Percentiles rank a stretch among this genome's conserved stretches.
Evolutionary conservation across 164 flowering plant genomes (phyloP).

Genomic region (Macadamia integrifolia): DNA sequence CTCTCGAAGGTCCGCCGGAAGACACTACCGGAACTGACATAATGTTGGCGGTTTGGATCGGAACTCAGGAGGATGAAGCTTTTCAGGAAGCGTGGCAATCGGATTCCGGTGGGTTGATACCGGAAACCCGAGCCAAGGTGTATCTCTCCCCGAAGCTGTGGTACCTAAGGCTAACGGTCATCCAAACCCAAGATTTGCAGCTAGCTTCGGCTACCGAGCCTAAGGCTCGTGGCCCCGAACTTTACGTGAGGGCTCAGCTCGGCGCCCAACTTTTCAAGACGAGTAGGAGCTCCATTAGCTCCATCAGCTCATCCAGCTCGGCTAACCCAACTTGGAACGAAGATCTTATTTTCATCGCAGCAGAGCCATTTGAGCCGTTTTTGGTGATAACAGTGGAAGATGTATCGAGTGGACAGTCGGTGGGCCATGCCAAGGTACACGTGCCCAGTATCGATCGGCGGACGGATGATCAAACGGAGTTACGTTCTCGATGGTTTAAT

Average conservation of each 20-base stretch:
- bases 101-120: slow-evolving; percentile 80
- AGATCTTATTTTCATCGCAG: slow-evolving; percentile 81
- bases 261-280: slow-evolving; percentile 84
- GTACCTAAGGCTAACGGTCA: slow-evolving; percentile 91
- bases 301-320: slow-evolving; percentile 28
- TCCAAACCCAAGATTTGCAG: slow-evolving; percentile 93
- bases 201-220: slow-evolving; percentile 42
- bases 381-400: slow-evolving; percentile 72
- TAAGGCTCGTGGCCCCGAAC: slow-evolving; percentile 44
- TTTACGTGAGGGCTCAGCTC: slow-evolving; percentile 81
- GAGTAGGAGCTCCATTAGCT: slow-evolving; percentile 31
- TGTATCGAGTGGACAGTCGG: slow-evolving; percentile 30
- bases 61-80: slow-evolving; percentile 94
- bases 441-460: slow-evolving; percentile 60
- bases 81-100: slow-evolving; percentile 98
- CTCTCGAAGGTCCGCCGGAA: slow-evolving; percentile 58
- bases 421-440: slow-evolving; percentile 62
- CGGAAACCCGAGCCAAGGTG: slow-evolving; percentile 86
- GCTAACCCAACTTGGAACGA: slow-evolving; percentile 85
- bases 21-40: slow-evolving; percentile 46
- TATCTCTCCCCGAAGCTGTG: slow-evolving; percentile 97
- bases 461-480: slow-evolving; percentile 44
- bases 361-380: slow-evolving; percentile 94
- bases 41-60: slow-evolving; percentile 92
- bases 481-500: slow-evolving; percentile 78